Conservation (phyloP, 495 filamentous ascomycete species). For the Hypoxylon fuscum region DNA sequence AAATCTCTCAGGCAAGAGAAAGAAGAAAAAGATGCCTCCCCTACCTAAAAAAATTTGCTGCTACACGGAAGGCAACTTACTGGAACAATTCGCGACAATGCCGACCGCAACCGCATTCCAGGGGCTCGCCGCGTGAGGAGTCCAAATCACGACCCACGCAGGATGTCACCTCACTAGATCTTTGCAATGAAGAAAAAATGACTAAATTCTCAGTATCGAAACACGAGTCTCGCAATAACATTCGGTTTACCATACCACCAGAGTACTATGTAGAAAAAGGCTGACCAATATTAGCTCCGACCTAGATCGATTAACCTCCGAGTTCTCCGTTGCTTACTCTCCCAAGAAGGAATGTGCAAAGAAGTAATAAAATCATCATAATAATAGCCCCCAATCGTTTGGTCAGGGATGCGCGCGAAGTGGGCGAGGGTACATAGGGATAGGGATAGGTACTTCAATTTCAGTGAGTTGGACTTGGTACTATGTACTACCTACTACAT, state of each 20-base stretch:
- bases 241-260: too few species aligned
- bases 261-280: too few species aligned
- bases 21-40: constrained; percentile 4
- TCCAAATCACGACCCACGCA: constrained; percentile 30
- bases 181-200: constrained; percentile 4
- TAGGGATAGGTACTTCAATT: constrained; percentile 21
- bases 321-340: constrained; percentile 36
- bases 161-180: constrained; percentile 30
- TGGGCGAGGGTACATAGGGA: not conserved
- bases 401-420: not conserved
- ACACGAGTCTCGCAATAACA: not conserved
- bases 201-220: constrained; percentile 5
- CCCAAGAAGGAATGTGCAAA: constrained; percentile 32
- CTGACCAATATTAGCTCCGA: constrained; percentile 29
- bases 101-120: constrained; percentile 34
- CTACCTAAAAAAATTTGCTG: not conserved
- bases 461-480: constrained; percentile 17
- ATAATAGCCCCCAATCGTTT: not conserved
- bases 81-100: constrained; percentile 21
- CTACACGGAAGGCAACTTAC: constrained; percentile 17
- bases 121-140: constrained; percentile 16
- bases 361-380: not conserved
- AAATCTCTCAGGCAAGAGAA: constrained; percentile 3
- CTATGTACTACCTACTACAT: too few species aligned
- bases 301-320: constrained; percentile 24